Evolutionary conservation across 176 grass and related monocot genomes (phyloP), one percentile per base, ranked within the genome.

Genomic region (Leersia perrieri): DNA sequence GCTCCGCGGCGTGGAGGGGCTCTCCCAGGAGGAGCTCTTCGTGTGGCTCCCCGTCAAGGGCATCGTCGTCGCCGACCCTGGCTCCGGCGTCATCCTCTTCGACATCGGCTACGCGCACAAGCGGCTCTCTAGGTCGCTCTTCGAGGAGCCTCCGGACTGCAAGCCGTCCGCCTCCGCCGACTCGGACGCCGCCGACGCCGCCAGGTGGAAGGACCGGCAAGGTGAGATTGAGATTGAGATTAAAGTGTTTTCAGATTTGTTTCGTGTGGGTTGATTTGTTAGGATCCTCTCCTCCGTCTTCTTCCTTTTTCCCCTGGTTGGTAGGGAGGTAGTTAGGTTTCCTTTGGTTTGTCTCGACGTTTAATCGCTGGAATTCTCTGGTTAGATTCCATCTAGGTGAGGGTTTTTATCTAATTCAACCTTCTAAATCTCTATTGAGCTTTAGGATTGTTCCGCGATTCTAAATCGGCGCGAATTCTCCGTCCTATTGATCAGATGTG

Each of bases 11-110:
- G 92, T 94, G 23, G 80, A 92, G 73, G 95, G 95, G 1, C 85
- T 94, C 15, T 63, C 86, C 8, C 95, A 98, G 76, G 88, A 98
- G 88, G 95, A 98, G 86, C 92, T 98, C 60, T 98, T 98, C 80
- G 68, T 98, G 12, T 98, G 95, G 95, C 77, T 98, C 32, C 95
- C 95, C 27, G 95, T 98, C 27, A 98, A 98, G 90, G 95, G 95
- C 66, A 94, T 98, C 57, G 39, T 90, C 72, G 88, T 97, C 35
- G 20, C 84, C 80, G 77, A 87, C 30, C 68, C 79, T 10, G 30
- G 72, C 55, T 84, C 95, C 3, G 95, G 95, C 25, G 92, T 94
- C 69, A 90, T 98, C 72, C 79, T 91, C 16, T 92, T 98, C 83
- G 95, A 98, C 88, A 98, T 98, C 83, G 92, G 90, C 6, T 78